Percentiles rank a stretch among this genome's conserved stretches.
Evolutionary conservation across 331 rosid species (phyloP).

Genomic region (Quercus phellos): DNA sequence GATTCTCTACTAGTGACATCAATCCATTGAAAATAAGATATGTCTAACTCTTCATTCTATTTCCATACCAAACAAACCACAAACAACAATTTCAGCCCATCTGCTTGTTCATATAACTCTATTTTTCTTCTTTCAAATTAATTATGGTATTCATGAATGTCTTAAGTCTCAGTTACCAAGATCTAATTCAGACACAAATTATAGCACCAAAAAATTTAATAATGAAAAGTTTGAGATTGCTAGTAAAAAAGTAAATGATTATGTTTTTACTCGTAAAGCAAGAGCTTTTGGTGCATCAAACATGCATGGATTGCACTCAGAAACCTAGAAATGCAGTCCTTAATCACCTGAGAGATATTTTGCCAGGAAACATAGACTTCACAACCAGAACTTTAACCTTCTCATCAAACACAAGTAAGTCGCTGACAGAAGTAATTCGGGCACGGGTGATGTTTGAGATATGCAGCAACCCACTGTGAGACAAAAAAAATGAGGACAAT

Average conservation of each 20-base stretch:
- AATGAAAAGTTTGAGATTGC: neutral
- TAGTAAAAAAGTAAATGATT: neutral
- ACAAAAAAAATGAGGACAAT: neutral
- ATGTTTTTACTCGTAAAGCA: neutral
- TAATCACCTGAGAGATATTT: conserved; percentile 74
- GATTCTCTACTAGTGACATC: neutral
- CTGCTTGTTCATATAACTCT: neutral
- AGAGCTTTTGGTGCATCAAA: neutral
- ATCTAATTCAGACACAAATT: neutral
- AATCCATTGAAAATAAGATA: neutral
- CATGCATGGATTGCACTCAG: conserved; percentile 1
- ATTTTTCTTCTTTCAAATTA: neutral
- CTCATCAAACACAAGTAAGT: conserved; percentile 62
- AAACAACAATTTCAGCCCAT: neutral
- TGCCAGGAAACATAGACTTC: conserved; percentile 73
- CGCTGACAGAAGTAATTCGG: conserved; percentile 54
- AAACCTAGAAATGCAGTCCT: conserved; percentile 7
- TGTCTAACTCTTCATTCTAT: neutral
- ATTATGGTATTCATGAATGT: neutral
- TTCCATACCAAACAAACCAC: neutral
- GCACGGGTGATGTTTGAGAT: conserved; percentile 65
- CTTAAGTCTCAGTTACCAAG: neutral
- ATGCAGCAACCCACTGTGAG: conserved; percentile 84
- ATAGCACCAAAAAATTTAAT: no score
- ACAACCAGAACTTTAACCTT: conserved; percentile 72